Conservation (phyloP, 2,329 filamentous ascomycete genomes). For the Westerdykella ornata region DNA sequence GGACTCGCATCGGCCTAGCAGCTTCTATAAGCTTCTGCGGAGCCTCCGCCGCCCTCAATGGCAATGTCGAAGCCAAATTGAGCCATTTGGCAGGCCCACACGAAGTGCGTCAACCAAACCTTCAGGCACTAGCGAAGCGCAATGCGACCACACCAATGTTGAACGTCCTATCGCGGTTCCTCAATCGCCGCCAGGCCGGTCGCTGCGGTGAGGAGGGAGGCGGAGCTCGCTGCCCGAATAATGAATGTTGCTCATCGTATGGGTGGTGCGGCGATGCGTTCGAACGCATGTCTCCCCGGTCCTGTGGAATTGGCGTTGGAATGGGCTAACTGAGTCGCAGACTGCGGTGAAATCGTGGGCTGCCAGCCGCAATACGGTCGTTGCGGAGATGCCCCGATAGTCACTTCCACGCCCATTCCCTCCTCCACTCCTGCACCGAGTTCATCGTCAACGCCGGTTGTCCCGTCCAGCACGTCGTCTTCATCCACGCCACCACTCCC, state of each 20-base stretch:
- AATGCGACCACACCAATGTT: constrained; percentile 13
- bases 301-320: too few species aligned
- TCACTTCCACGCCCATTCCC: constrained; percentile 8
- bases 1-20: constrained; percentile 10
- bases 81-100: constrained; percentile 1
- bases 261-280: constrained; percentile 22
- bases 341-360: constrained; percentile 18
- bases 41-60: constrained; percentile 10
- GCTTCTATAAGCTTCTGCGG: constrained; percentile 14
- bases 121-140: constrained; percentile 4
- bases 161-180: constrained; percentile 7
- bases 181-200: constrained; percentile 13
- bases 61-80: constrained; percentile 6
- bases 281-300: too few species aligned
- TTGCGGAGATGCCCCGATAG: constrained; percentile 17
- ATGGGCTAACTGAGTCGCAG: too few species aligned
- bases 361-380: constrained; percentile 25
- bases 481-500: constrained; percentile 18
- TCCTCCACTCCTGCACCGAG: constrained; percentile 15
- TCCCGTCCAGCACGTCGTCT: constrained; percentile 2
- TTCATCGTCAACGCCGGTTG: constrained; percentile 1
- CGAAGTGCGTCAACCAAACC: constrained; percentile 2
- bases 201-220: constrained; percentile 20
- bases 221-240: constrained; percentile 13
- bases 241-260: constrained; percentile 22